A percentile compares a stretch with the other conserved stretches of the same genome.
Conservation (phyloP, 2,329 filamentous ascomycete genomes). For the Chaetomiaceae sp. region DNA sequence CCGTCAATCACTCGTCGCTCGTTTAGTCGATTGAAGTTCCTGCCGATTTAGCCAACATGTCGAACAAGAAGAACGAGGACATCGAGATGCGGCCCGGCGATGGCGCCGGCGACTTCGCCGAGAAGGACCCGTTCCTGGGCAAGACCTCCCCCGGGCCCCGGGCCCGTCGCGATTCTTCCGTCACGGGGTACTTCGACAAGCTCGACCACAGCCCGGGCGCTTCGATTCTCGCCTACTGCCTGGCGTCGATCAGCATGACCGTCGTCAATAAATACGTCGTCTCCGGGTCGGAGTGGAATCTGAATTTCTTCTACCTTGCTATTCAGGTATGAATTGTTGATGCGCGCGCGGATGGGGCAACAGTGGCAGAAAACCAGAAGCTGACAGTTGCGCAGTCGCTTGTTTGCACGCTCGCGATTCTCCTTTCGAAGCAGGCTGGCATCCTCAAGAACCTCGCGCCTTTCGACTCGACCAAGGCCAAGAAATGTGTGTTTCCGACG, state of each 20-base stretch:
- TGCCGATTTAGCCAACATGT: constrained; percentile 53
- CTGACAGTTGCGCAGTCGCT: constrained; percentile 58
- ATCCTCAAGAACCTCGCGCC: constrained; percentile 76
- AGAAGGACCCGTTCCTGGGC: constrained; percentile 50
- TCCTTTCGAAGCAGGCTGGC: constrained; percentile 72
- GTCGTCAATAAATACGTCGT: constrained; percentile 99
- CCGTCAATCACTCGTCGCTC: constrained; percentile 3
- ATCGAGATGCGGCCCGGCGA: constrained; percentile 68
- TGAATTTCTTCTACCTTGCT: constrained; percentile 91
- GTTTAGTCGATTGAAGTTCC: constrained; percentile 14
- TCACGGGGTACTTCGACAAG: constrained; percentile 39
- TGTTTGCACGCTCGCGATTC: constrained; percentile 82
- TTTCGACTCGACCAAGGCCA: constrained; percentile 84
- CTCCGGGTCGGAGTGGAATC: constrained; percentile 83
- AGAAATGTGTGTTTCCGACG: constrained; percentile 68
- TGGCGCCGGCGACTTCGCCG: constrained; percentile 43
- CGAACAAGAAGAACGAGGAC: constrained; percentile 86
- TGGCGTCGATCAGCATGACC: constrained; percentile 97
- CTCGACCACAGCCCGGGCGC: constrained; percentile 71
- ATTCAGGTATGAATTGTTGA: constrained; percentile 66
- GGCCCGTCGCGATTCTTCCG: constrained; percentile 30
- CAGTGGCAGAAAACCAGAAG: neutral
- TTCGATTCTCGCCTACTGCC: constrained; percentile 85
- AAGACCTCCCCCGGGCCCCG: constrained; percentile 37
- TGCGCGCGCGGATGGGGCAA: too few species aligned